phyloP scores from a whole-genome alignment of 2,329 filamentous ascomycete species.

The Ophiostoma angusticollis region DNA sequence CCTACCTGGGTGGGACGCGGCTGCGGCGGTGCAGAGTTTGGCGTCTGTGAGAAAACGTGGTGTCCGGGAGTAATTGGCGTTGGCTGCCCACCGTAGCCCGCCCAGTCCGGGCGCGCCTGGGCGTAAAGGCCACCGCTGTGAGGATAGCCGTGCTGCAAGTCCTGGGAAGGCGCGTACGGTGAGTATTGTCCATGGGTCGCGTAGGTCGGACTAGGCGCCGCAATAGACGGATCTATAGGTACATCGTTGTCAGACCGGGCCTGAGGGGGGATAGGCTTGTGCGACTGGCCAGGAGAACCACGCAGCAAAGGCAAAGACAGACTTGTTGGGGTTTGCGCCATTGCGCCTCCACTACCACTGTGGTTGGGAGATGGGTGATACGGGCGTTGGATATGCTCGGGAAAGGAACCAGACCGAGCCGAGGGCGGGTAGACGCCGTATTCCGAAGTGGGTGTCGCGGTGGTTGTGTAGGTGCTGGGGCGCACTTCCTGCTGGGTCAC shows the following conservation, averaged over 20 bases:
- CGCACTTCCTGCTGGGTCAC: slow-evolving; percentile 69
- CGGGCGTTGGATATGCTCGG: slow-evolving; percentile 74
- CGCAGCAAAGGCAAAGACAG: slow-evolving; percentile 83
- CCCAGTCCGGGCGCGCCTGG: slow-evolving; percentile 65
- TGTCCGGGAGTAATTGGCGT: slow-evolving; percentile 38
- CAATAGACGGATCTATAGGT: slow-evolving; percentile 98
- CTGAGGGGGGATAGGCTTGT: slow-evolving; percentile 51
- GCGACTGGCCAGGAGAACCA: slow-evolving; percentile 64
- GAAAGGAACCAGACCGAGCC: slow-evolving; percentile 72
- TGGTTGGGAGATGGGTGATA: slow-evolving; percentile 68
- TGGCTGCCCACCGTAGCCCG: slow-evolving; percentile 46
- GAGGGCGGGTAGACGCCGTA: slow-evolving; percentile 67
- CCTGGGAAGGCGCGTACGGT: slow-evolving; percentile 72
- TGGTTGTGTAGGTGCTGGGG: slow-evolving; percentile 52
- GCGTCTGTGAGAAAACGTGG: slow-evolving; percentile 42
- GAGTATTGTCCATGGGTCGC: slow-evolving; percentile 65
- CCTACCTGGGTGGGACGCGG: slow-evolving; percentile 49
- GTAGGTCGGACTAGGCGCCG: slow-evolving; percentile 77
- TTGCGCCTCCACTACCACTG: slow-evolving; percentile 66
- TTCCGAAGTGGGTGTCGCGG: slow-evolving; percentile 77
- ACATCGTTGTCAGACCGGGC: slow-evolving; percentile 92
- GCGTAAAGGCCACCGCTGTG: slow-evolving; percentile 52
- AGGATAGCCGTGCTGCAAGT: slow-evolving; percentile 70
- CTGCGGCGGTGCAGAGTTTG: slow-evolving; percentile 41
- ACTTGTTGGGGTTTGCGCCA: slow-evolving; percentile 97